Evolutionary conservation across 768 basidiomycete genomes (phyloP), one percentile per base, ranked within the genome.

Genomic region (Saitozyma sp.): DNA sequence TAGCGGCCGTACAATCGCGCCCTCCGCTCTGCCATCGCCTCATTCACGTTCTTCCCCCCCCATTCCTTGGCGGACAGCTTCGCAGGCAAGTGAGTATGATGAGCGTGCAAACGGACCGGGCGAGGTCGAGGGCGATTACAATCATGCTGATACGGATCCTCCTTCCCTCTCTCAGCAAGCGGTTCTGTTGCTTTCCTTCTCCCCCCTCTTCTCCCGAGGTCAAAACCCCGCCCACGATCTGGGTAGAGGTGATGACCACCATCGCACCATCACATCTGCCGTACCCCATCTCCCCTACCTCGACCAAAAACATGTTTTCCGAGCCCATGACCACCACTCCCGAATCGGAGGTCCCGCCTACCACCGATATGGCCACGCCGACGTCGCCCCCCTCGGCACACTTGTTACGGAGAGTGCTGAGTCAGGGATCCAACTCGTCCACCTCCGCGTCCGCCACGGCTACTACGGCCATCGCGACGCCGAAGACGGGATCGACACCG

Each of bases 351-450:
- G 29, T 29, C 29, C 29, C 29, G 29, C 29, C 29, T 29, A 29
- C 29, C 29, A 29, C 29, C 43, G 16, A 40, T 42, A n/a, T 20
- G n/a, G 45, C 56, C 10, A 14, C 58, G 16, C 63, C 63, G 8
- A 43, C 46, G 13, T 46, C 57, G 14, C 37, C 63, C 53, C 58
- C 48, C 6, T 49, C 45, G 39, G 19, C 48, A 7, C 59, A 58
- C 45, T 51, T 37, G 49, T 65, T n/a, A 50, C 62, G 49, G 50
- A 58, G 17, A 54, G 67, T 17, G 13, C 54, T 64, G 10, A 55
- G 49, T 14, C 66, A 67, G 16, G 62, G 59, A 9, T 68, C 66
- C 5, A 58, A 60, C 29, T 58, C 55, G 4, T 54, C 61, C 9
- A 41, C 54, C 3, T 14, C 39, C 14, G 52, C 56, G 10, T 20